Evolutionary conservation across 495 filamentous ascomycete species (phyloP).

Genomic region (Podospora pseudocomata): DNA sequence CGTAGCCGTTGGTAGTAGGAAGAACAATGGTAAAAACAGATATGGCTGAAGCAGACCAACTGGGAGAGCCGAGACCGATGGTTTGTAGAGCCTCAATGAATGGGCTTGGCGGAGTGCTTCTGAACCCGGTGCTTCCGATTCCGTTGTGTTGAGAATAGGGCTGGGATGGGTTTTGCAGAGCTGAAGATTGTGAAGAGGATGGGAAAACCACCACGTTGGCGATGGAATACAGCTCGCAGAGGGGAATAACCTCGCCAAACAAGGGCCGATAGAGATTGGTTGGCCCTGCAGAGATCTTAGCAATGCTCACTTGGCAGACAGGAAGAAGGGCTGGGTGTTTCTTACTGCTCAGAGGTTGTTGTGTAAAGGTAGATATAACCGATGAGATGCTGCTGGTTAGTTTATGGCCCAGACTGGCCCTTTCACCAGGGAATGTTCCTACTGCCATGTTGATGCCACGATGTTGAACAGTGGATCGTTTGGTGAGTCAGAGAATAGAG

Average conservation of each 20-base stretch:
- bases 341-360: slow-evolving; percentile 1
- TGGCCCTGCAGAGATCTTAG: background rate
- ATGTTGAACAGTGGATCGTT: too few relatives aligned
- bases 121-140: background rate
- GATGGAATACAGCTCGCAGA: slow-evolving; percentile 23
- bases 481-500: too few relatives aligned
- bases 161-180: background rate
- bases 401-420: background rate
- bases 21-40: slow-evolving; percentile 26
- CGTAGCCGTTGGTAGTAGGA: slow-evolving; percentile 20
- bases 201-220: slow-evolving; percentile 25
- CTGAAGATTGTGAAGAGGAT: slow-evolving; percentile 7
- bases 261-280: slow-evolving; percentile 11
- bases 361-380: background rate
- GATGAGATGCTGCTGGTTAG: background rate
- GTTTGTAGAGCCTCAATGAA: slow-evolving; percentile 10
- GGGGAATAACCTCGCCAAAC: slow-evolving; percentile 20
- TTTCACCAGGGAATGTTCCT: slow-evolving; percentile 4
- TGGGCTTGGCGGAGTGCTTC: slow-evolving; percentile 1
- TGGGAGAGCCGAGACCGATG: slow-evolving; percentile 15
- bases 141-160: background rate
- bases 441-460: slow-evolving; percentile 3
- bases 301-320: background rate
- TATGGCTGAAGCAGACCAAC: slow-evolving; percentile 7
- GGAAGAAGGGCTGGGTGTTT: background rate